Percentiles rank a stretch among this genome's conserved stretches.
Conservation (phyloP, 1,284 basidiomycete species). For the Abortiporus biennis region DNA sequence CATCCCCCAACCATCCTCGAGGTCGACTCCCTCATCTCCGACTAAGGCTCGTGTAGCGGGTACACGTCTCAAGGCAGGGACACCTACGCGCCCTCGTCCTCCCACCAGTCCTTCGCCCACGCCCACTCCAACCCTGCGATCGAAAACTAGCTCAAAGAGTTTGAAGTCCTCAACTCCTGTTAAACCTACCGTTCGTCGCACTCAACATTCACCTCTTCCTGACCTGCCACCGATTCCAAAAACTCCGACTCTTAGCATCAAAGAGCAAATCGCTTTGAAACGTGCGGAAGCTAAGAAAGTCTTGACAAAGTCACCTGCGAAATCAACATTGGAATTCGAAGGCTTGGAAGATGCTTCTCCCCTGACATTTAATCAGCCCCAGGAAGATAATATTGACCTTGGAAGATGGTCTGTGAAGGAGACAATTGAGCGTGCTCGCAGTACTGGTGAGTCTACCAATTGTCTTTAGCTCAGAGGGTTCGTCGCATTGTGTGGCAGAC, state of each 20-base stretch:
- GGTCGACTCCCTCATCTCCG: slow-evolving; percentile 19
- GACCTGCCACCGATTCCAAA: slow-evolving; percentile 23
- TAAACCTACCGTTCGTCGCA: slow-evolving; percentile 5
- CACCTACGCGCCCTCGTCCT: slow-evolving; percentile 12
- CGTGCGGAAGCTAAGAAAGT: slow-evolving; percentile 69
- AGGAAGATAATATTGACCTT: slow-evolving; percentile 49
- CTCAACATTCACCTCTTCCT: slow-evolving; percentile 15
- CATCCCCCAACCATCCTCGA: slow-evolving; percentile 36
- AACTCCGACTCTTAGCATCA: slow-evolving; percentile 47
- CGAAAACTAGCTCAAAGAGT: slow-evolving; percentile 10
- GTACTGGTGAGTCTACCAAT: slow-evolving; percentile 65
- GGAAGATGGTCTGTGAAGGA: slow-evolving; percentile 68
- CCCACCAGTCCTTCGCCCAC: slow-evolving; percentile 18
- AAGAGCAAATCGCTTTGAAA: slow-evolving; percentile 68
- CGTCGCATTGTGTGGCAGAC: too few relatives aligned
- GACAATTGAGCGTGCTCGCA: slow-evolving; percentile 69
- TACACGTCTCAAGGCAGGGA: slow-evolving; percentile 6
- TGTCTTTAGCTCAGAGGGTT: too few relatives aligned
- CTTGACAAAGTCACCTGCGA: slow-evolving; percentile 20
- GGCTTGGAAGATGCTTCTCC: slow-evolving; percentile 44
- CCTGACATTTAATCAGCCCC: slow-evolving; percentile 21
- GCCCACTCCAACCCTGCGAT: slow-evolving; percentile 15
- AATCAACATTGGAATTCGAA: slow-evolving; percentile 21
- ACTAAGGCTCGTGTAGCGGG: slow-evolving; percentile 17
- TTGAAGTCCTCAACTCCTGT: slow-evolving; percentile 6